phyloP scores from a whole-genome alignment of 805 yeast species.

The Myxozyma monticola region DNA sequence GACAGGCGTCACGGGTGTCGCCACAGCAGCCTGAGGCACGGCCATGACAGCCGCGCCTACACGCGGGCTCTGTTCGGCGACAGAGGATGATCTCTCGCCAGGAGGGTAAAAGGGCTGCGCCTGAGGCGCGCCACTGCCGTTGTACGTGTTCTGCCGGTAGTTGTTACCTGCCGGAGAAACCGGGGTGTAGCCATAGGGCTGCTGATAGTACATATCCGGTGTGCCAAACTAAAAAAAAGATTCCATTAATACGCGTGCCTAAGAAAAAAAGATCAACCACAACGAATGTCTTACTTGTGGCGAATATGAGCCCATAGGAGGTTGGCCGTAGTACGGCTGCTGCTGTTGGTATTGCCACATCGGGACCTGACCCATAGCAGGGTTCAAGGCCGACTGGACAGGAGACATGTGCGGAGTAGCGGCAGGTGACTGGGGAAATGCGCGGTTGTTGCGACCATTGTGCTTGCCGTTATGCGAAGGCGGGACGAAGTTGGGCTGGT shows the following conservation, averaged over 20 bases:
- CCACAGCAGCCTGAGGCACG: constrained; percentile 6
- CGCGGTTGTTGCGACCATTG: constrained; percentile 15
- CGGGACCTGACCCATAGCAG: too few species aligned
- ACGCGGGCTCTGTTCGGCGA: constrained; percentile 23
- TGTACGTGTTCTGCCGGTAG: constrained; percentile 5
- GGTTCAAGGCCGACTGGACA: constrained; percentile 18
- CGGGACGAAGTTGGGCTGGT: constrained; percentile 4
- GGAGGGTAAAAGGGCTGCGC: constrained; percentile 14
- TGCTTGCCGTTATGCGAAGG: constrained; percentile 12
- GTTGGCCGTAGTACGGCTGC: background rate
- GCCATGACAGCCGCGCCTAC: constrained; percentile 10
- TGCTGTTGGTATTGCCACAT: background rate
- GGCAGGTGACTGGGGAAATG: constrained; percentile 23
- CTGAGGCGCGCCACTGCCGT: constrained; percentile 7
- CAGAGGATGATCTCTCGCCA: constrained; percentile 4
- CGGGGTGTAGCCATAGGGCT: constrained; percentile 3
- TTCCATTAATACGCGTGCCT: background rate
- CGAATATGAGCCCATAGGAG: constrained; percentile 3
- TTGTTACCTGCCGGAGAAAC: constrained; percentile 4
- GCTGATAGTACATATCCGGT: constrained; percentile 4
- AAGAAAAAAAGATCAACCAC: background rate
- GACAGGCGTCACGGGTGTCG: constrained; percentile 11
- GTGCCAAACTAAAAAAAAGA: background rate
- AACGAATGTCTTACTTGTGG: background rate
- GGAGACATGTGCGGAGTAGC: constrained; percentile 24